phyloP scores from a whole-genome alignment of 2,329 filamentous ascomycete genomes.

The Ophiocordyceps camponoti-rufipedis region DNA sequence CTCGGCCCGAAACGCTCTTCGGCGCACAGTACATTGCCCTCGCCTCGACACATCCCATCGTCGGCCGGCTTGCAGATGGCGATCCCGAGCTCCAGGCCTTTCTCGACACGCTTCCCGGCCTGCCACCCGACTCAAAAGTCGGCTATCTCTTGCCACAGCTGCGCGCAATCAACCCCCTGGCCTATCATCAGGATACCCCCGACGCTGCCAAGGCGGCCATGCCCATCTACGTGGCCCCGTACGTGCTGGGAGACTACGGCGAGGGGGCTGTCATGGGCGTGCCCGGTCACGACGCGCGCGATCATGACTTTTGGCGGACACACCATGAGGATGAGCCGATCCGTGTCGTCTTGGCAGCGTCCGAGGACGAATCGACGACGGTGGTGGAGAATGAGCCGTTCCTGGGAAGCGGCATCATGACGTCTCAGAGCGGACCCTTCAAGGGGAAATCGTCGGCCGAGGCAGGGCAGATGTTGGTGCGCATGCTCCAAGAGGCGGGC shows the following conservation, averaged over 20 bases:
- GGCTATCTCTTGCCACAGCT: slow-evolving; percentile 50
- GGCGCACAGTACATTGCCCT: slow-evolving; percentile 75
- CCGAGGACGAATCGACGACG: slow-evolving; percentile 27
- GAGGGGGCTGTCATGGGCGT: slow-evolving; percentile 87
- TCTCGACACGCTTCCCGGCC: slow-evolving; percentile 39
- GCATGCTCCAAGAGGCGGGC: slow-evolving; percentile 31
- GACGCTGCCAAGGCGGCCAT: slow-evolving; percentile 36
- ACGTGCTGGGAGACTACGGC: slow-evolving; percentile 72
- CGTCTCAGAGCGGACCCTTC: slow-evolving; percentile 45
- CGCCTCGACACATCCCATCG: slow-evolving; percentile 54
- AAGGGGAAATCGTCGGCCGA: slow-evolving; percentile 43
- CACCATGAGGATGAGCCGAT: slow-evolving; percentile 45
- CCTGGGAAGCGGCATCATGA: slow-evolving; percentile 49
- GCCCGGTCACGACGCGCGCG: slow-evolving; percentile 64
- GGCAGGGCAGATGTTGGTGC: slow-evolving; percentile 42
- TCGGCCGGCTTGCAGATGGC: slow-evolving; percentile 36
- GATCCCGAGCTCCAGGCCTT: slow-evolving; percentile 50
- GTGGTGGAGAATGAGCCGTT: slow-evolving; percentile 34
- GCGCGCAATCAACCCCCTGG: slow-evolving; percentile 47
- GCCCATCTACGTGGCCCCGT: slow-evolving; percentile 67
- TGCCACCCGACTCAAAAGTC: slow-evolving; percentile 37
- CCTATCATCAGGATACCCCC: slow-evolving; percentile 30
- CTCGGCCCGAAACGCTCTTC: slow-evolving; percentile 70
- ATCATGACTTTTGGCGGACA: slow-evolving; percentile 62
- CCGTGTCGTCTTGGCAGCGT: slow-evolving; percentile 39